phyloP scores from a whole-genome alignment of 139 green algal genomes.

The Edaphochlamys debaryana region DNA sequence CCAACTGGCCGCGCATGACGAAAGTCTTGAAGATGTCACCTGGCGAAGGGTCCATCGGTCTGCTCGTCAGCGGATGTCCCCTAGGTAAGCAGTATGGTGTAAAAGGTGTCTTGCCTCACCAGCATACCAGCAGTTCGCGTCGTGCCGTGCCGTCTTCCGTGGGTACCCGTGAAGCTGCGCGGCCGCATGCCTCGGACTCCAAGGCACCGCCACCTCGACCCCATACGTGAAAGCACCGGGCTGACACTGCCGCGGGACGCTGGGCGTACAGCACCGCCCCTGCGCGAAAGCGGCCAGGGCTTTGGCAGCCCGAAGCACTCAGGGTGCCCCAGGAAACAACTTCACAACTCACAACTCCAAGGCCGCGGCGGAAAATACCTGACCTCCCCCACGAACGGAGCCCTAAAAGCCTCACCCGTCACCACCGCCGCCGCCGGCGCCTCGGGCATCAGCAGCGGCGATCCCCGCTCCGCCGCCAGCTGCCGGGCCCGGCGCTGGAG shows the following conservation, averaged over 20 bases:
- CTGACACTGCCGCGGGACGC: background rate
- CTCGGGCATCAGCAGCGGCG: background rate
- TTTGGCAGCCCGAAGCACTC: too few species aligned
- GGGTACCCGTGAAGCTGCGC: slow-evolving; percentile 9
- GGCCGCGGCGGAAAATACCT: too few species aligned
- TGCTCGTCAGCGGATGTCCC: too few species aligned
- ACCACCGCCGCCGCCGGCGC: background rate
- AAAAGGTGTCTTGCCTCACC: background rate
- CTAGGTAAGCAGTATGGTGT: background rate
- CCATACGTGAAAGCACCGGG: slow-evolving; percentile 21
- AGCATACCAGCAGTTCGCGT: background rate
- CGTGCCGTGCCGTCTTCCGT: background rate
- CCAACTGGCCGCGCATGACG: slow-evolving; percentile 9
- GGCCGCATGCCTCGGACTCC: background rate
- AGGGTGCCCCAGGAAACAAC: too few species aligned
- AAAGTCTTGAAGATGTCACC: slow-evolving; percentile 13
- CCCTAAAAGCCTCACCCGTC: slow-evolving; percentile 20
- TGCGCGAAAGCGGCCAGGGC: background rate
- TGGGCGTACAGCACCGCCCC: slow-evolving; percentile 5
- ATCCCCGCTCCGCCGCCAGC: slow-evolving; percentile 5
- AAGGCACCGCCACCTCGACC: background rate
- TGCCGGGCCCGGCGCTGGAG: background rate
- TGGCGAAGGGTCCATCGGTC: too few species aligned
- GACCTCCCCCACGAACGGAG: background rate
- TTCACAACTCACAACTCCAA: too few species aligned